Conservation (phyloP, 148 eudicot species). For the Limonium bicolor region DNA sequence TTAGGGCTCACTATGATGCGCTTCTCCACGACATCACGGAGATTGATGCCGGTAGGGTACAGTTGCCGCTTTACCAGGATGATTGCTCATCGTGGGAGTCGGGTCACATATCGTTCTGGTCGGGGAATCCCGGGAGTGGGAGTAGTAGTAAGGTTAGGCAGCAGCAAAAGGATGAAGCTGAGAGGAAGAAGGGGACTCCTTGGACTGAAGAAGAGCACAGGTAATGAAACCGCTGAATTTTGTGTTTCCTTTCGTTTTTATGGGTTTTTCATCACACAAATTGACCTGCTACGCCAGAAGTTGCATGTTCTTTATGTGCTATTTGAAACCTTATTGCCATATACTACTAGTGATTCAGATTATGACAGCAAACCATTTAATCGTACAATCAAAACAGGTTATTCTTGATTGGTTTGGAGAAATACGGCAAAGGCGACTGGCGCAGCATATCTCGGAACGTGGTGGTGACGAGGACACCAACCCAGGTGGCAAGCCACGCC, state of each 20-base stretch:
- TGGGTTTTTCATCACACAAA: too few relatives aligned
- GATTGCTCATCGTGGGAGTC: background rate
- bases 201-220: slow-evolving; percentile 7
- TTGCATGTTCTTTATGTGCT: too few relatives aligned
- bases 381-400: background rate
- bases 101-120: too few relatives aligned
- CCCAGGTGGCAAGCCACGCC: slow-evolving; percentile 3
- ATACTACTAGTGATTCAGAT: background rate
- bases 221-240: background rate
- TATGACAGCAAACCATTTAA: background rate
- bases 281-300: too few relatives aligned
- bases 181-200: slow-evolving; percentile 1
- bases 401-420: slow-evolving; percentile 3
- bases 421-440: slow-evolving; percentile 6
- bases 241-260: background rate
- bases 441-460: slow-evolving; percentile 4
- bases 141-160: too few relatives aligned
- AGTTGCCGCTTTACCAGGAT: slow-evolving; percentile 1
- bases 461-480: slow-evolving; percentile 2
- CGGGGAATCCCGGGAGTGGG: too few relatives aligned
- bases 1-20: slow-evolving; percentile 1
- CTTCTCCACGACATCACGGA: background rate
- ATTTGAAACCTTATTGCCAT: too few relatives aligned
- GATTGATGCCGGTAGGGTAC: slow-evolving; percentile 3
- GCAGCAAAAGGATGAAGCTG: background rate